A percentile compares a stretch with the other conserved stretches of the same genome.
These are phyloP conservation scores for Akanthomyces muscarius DNA, from an alignment of 2,329 filamentous ascomycete species.

Conservation along the genomic window DNA sequence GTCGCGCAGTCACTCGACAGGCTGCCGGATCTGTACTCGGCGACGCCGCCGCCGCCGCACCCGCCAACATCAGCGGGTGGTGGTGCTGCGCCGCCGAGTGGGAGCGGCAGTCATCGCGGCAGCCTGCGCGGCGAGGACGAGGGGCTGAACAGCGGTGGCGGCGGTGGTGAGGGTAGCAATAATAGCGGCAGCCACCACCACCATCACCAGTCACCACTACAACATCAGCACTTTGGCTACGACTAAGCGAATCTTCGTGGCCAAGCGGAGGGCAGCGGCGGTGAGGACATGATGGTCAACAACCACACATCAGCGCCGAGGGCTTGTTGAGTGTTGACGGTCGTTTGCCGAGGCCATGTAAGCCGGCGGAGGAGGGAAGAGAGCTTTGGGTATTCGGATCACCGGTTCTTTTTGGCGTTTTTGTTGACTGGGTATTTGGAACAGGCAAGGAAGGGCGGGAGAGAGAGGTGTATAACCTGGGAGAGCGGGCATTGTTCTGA, in stretches of 20 bases:
- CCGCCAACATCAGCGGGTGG: too few species aligned
- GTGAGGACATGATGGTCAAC: neutral
- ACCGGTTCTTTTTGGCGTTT: neutral
- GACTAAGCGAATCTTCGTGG: neutral
- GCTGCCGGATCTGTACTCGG: conserved; percentile 8
- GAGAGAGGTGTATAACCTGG: too few species aligned
- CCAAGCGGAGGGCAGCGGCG: neutral
- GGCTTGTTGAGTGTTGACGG: neutral
- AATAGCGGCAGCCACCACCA: neutral
- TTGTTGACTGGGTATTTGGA: neutral
- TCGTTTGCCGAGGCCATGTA: too few species aligned
- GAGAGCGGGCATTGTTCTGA: too few species aligned
- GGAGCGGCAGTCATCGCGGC: neutral
- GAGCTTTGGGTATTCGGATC: too few species aligned
- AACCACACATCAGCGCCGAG: neutral
- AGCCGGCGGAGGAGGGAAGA: neutral
- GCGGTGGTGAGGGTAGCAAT: too few species aligned
- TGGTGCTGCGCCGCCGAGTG: neutral
- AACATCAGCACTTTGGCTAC: neutral
- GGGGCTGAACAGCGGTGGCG: neutral
- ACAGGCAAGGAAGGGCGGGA: too few species aligned
- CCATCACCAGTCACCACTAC: neutral
- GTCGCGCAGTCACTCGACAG: conserved; percentile 4
- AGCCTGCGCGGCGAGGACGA: neutral
- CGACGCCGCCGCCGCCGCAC: neutral